Evolutionary conservation across 306 rosid genomes (phyloP), one percentile per base, ranked within the genome.

Genomic region (Aeschynomene evenia): DNA sequence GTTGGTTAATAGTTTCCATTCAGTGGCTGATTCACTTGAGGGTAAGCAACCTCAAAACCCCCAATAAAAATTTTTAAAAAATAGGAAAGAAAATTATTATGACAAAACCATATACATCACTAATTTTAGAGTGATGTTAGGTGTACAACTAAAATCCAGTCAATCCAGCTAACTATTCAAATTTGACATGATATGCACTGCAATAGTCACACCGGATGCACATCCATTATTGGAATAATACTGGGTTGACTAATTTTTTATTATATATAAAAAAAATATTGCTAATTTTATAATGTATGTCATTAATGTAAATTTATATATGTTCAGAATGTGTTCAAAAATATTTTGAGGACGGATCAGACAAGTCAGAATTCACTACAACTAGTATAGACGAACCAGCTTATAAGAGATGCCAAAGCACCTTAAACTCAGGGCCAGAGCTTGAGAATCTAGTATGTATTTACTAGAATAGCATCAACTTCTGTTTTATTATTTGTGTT

Each of bases 1-100:
- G 43, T 77, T 90, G 0, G 91, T 87, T 15, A 52, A 55, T 0
- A 77, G 53, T 74, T 87, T 90, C 62, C 1, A 82, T 66, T 81
- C 88, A 0, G 79, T 90, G 28, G 91, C 96, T 0, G 89, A 84
- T 73, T 84, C 94, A 11, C 91, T 90, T 39, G 80, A 90, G 80
- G 96, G 89, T 84, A 40, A 65, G 36, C 3, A 8, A 13, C 12
- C 9, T 12, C 36, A 54, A 7, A n/a, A n/a, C n/a, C 15, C 5
- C 22, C 53, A 3, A 14, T 3, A 6, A 58, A 19, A 36, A n/a
- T n/a, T n/a, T n/a, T 2, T 18, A 1, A 13, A 2, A 42, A 0
- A 43, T 14, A 1, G 39, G 23, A 42, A 23, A 14, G 13, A 9
- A 36, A 60, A 19, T 20, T 20, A 4, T 9, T 19, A 36, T 14